Percentiles rank a stretch among this genome's conserved stretches.
Evolutionary conservation across 2,329 filamentous ascomycete species (phyloP).

Genomic region (Zasmidium angulare): DNA sequence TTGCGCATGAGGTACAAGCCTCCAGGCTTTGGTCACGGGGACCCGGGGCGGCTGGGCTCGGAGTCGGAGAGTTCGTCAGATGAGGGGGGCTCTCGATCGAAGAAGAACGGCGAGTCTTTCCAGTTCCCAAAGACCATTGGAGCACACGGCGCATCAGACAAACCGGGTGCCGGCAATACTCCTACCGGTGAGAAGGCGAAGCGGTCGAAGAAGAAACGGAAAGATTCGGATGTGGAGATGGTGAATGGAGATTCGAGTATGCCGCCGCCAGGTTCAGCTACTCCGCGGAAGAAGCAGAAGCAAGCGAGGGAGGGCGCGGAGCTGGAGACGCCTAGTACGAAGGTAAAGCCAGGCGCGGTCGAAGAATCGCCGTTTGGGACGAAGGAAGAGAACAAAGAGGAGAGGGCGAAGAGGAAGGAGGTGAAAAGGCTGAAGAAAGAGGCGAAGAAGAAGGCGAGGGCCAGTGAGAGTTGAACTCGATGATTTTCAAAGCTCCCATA

Average conservation of each 20-base stretch:
- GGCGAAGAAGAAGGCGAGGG: conserved; percentile 37
- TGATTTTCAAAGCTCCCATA: too few relatives aligned
- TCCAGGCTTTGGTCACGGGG: conserved; percentile 56
- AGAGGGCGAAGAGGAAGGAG: conserved; percentile 39
- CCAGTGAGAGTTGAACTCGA: conserved; percentile 10
- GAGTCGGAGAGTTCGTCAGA: conserved; percentile 37
- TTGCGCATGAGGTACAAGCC: conserved; percentile 68
- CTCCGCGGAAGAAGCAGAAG: conserved; percentile 15
- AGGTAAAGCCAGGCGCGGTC: conserved; percentile 3
- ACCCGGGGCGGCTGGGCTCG: conserved; percentile 42
- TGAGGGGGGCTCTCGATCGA: conserved; percentile 39
- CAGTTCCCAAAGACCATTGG: conserved; percentile 30
- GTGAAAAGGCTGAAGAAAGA: conserved; percentile 31
- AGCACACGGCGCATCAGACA: conserved; percentile 41
- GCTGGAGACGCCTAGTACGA: not conserved
- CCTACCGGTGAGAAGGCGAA: conserved; percentile 31
- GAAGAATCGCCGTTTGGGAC: not conserved
- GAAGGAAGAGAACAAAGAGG: conserved; percentile 26
- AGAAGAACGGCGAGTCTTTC: conserved; percentile 12
- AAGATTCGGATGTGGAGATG: conserved; percentile 36
- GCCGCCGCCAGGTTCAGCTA: conserved; percentile 26
- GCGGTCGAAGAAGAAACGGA: conserved; percentile 43
- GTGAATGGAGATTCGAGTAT: conserved; percentile 8
- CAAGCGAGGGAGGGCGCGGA: conserved; percentile 4
- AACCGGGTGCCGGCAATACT: conserved; percentile 34